Base-by-base conservation (phyloP, 2,329 filamentous ascomycete species). In the Claviceps capensis region DNA sequence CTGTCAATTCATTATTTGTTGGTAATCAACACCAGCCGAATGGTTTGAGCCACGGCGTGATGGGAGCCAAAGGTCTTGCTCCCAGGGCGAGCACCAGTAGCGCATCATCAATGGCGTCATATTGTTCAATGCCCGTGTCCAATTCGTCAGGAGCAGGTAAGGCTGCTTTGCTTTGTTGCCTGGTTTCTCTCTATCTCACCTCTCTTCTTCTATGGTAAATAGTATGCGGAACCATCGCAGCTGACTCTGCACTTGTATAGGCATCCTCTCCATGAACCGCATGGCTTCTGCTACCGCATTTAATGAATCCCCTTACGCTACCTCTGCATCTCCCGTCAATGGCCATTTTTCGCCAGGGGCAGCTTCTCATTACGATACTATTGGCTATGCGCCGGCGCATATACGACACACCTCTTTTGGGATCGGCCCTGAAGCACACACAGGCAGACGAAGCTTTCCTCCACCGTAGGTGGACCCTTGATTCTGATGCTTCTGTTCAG, bases 341-440 rank as follows among this genome's bases (percentile, higher is more conserved):
- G 72, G 76, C 53, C 75, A 79, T 56, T 87, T 86, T 69, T 76
- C 79, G 60, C 81, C 81, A 8, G 60, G 63, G 52, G 86, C 77
- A 54, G 81, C 79, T 54, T 79, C 78, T 58, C 79, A 83, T 8
- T 94, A 90, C 67, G 86, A 90, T 58, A 74, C 83, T 53, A 74
- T 93, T 64, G 85, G 83, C 55, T 94, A 93, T 64, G 80, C 82
- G 43, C 76, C 82, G 13, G 79, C 81, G 16, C 76, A 83, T 4
- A 72, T 81, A 59, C 75, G 79, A 69, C 72, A 79, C 58, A 51
- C 63, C 42, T 69, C 76, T 16, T 82, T 79, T 57, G 68, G 74
- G 54, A 68, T 84, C 68, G 69, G 75, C 61, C 68, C 81, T 66
- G 72, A 78, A 66, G 63, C 79, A 65, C 75, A 79, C 57, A 66